Percentiles rank a stretch among this genome's conserved stretches.
Evolutionary conservation across 176 grass and related monocot genomes (phyloP).

Genomic region (Urochloa ruziziensis): DNA sequence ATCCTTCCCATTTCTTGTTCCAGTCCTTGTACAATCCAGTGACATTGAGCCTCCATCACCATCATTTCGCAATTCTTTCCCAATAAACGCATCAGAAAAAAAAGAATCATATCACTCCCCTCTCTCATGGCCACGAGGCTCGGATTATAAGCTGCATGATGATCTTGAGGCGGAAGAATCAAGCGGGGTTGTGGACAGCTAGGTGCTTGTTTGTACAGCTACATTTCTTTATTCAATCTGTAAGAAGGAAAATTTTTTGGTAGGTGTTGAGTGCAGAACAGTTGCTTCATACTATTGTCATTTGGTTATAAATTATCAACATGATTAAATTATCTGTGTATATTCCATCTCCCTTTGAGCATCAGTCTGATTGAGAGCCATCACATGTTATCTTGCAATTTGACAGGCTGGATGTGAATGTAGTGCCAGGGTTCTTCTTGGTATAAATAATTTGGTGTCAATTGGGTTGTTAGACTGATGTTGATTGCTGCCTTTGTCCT

Average conservation of each 20-base stretch:
- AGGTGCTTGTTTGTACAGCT: constrained; percentile 91
- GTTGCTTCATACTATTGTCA: constrained; percentile 46
- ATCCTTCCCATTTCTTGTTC: constrained; percentile 27
- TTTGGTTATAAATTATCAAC: constrained; percentile 49
- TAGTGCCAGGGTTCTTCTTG: neutral
- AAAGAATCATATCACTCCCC: constrained; percentile 19
- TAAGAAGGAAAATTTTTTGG: constrained; percentile 73
- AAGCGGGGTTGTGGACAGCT: constrained; percentile 40
- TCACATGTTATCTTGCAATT: constrained; percentile 34
- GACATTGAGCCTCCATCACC: constrained; percentile 33
- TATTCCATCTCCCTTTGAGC: constrained; percentile 30
- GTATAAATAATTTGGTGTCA: constrained; percentile 25
- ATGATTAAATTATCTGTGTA: constrained; percentile 50
- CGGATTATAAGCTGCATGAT: constrained; percentile 35
- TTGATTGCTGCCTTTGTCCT: constrained; percentile 45
- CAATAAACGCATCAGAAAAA: constrained; percentile 51
- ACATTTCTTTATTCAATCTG: constrained; percentile 97
- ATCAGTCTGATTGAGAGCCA: constrained; percentile 16
- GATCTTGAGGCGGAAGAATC: constrained; percentile 42
- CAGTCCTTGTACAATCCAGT: constrained; percentile 44
- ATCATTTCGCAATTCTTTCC: constrained; percentile 50
- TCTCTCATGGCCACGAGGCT: constrained; percentile 15
- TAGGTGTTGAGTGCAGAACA: constrained; percentile 52
- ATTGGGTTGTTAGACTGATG: constrained; percentile 36
- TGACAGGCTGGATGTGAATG: constrained; percentile 25